A percentile compares a stretch with the other conserved stretches of the same genome.
Conservation (phyloP, 2,329 filamentous ascomycete species). For the Aspergillus hiratsukae region DNA sequence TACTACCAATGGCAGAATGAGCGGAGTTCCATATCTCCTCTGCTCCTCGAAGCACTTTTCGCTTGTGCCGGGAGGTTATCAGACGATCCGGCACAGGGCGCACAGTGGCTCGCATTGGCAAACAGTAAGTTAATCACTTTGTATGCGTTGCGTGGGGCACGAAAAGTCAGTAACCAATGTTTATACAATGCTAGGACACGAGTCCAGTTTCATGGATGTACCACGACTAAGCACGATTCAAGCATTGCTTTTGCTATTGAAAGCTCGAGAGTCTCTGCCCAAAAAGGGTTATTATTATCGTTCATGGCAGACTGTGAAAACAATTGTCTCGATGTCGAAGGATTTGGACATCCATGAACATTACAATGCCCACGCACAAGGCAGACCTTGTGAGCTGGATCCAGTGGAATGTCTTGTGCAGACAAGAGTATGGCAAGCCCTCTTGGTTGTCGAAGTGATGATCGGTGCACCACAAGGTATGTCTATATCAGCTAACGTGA, state of each 20-base stretch:
- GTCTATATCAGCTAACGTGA: constrained; percentile 6
- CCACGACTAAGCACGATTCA: constrained; percentile 88
- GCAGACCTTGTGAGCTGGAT: constrained; percentile 63
- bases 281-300: constrained; percentile 95
- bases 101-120: constrained; percentile 89
- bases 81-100: constrained; percentile 76
- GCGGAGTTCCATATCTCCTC: constrained; percentile 77
- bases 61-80: constrained; percentile 80
- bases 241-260: constrained; percentile 78
- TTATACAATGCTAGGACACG: constrained; percentile 59
- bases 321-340: constrained; percentile 87
- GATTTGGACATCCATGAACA: constrained; percentile 89
- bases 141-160: constrained; percentile 1
- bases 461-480: constrained; percentile 87
- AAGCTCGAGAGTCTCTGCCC: constrained; percentile 85
- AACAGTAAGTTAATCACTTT: constrained; percentile 56
- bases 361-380: constrained; percentile 69
- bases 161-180: constrained; percentile 23
- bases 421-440: constrained; percentile 82
- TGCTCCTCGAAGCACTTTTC: constrained; percentile 86
- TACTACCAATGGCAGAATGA: constrained; percentile 87
- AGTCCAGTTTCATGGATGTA: constrained; percentile 89
- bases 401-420: constrained; percentile 75
- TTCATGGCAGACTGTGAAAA: constrained; percentile 94
- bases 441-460: constrained; percentile 85